phyloP scores from a whole-genome alignment of 1,139 yeast genomes.

The Nakaseomyces bracarensis region DNA sequence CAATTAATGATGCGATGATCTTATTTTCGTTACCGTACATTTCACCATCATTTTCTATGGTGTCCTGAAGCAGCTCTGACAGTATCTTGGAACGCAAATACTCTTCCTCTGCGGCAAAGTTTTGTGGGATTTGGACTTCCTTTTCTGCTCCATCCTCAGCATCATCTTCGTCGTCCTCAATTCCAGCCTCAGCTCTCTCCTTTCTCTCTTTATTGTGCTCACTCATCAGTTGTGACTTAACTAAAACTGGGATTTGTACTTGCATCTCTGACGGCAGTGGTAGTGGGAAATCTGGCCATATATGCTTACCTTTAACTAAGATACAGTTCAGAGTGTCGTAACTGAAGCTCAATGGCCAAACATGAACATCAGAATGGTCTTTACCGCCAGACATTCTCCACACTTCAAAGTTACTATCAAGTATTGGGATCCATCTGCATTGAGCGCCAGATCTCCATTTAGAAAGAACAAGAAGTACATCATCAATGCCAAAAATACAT shows the following conservation, averaged over 20 bases:
- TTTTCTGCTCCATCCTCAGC: constrained; percentile 33
- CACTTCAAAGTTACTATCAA: constrained; percentile 47
- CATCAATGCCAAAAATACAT: constrained; percentile 71
- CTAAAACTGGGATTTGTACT: constrained; percentile 52
- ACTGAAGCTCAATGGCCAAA: constrained; percentile 85
- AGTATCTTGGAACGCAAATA: constrained; percentile 34
- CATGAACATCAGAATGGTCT: constrained; percentile 45
- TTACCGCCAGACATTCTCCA: constrained; percentile 47
- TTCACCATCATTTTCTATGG: constrained; percentile 36
- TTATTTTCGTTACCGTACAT: constrained; percentile 38
- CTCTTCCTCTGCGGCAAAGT: constrained; percentile 36
- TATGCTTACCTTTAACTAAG: constrained; percentile 53
- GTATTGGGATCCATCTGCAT: constrained; percentile 82
- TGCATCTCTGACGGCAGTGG: constrained; percentile 77
- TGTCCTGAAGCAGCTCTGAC: constrained; percentile 34
- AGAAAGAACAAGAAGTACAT: constrained; percentile 57
- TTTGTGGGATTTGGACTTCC: constrained; percentile 27
- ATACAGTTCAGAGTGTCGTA: constrained; percentile 61
- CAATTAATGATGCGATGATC: constrained; percentile 42
- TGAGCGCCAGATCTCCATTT: constrained; percentile 74
- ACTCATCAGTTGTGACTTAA: constrained; percentile 25
- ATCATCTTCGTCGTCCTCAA: constrained; percentile 30
- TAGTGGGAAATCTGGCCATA: constrained; percentile 57
- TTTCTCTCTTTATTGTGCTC: constrained; percentile 29
- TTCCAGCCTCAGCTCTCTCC: constrained; percentile 30